Conservation (phyloP, 345 rosid genomes). For the Eucalyptus marginata region DNA sequence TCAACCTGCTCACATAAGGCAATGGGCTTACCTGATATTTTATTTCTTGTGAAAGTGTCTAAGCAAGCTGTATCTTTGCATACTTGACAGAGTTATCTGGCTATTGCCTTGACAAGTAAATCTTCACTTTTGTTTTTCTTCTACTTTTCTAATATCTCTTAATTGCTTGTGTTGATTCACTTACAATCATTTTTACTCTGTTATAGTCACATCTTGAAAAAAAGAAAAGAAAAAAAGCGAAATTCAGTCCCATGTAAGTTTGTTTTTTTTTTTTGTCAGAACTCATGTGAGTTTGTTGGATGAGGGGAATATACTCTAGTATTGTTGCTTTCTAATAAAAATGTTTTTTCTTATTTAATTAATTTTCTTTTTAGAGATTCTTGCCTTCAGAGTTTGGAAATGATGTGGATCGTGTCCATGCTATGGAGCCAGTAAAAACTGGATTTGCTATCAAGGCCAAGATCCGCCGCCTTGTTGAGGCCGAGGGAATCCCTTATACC, state of each 20-base stretch:
- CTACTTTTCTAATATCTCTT: background rate
- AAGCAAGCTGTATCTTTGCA: background rate
- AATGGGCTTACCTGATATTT: background rate
- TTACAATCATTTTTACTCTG: background rate
- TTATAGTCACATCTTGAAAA: background rate
- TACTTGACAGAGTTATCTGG: background rate
- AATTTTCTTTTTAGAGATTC: background rate
- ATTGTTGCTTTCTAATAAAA: background rate
- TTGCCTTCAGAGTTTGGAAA: background rate
- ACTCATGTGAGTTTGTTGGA: background rate
- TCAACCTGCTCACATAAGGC: background rate
- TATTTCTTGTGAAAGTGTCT: background rate
- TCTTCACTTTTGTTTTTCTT: background rate
- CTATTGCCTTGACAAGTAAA: background rate
- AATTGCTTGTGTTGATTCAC: background rate
- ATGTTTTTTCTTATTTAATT: background rate
- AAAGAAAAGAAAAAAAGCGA: background rate
- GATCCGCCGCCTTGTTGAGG: background rate
- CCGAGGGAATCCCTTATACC: constrained; percentile 1
- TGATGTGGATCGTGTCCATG: background rate
- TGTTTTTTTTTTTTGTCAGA: background rate
- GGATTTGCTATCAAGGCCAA: background rate
- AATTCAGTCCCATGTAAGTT: background rate
- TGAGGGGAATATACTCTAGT: background rate
- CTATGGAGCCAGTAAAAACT: background rate